Base-by-base conservation (phyloP, 495 filamentous ascomycete species). In the Aspergillus incahuasiensis region DNA sequence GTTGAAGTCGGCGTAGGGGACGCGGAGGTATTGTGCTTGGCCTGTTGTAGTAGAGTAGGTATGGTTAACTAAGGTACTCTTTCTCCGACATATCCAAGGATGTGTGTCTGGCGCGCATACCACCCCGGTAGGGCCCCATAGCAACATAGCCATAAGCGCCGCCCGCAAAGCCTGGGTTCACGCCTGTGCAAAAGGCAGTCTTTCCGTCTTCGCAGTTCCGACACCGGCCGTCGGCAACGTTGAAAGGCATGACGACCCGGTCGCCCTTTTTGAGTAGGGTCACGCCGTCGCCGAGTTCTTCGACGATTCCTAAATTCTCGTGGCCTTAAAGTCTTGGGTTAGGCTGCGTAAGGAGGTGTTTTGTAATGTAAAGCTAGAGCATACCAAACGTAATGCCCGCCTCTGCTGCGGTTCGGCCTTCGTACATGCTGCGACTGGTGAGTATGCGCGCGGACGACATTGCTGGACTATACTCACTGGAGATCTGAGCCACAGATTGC, bases 1-100 rank as follows among this genome's bases (percentile, higher is more conserved):
- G 56, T 83, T 84, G 70, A 81, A 81, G 51, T 84, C 80, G 4
- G 82, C 82, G 52, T 74, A 83, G 0, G 81, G 81, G 41, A 84
- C 74, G 1, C 79, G 71, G 41, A 84, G 61, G 48, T 79, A 83
- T 61, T 83, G 76, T 4, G 79, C 81, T 60, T 78, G 69, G 44
- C 77, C 66, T 67, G 19, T 3, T 34, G 3, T 12, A 16, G 6
- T n/a, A n/a, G n/a, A n/a, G n/a, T n/a, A n/a, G n/a, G n/a, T n/a
- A n/a, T n/a, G n/a, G n/a, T n/a, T n/a, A n/a, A n/a, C n/a, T n/a
- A n/a, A n/a, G n/a, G n/a, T n/a, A n/a, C n/a, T n/a, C n/a, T n/a
- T n/a, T n/a, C n/a, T n/a, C n/a, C n/a, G n/a, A n/a, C n/a, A n/a
- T n/a, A n/a, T n/a, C n/a, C n/a, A n/a, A n/a, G n/a, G n/a, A n/a